Evolutionary conservation across 2,329 filamentous ascomycete genomes (phyloP).

Genomic region (Penicillium oxalicum): DNA sequence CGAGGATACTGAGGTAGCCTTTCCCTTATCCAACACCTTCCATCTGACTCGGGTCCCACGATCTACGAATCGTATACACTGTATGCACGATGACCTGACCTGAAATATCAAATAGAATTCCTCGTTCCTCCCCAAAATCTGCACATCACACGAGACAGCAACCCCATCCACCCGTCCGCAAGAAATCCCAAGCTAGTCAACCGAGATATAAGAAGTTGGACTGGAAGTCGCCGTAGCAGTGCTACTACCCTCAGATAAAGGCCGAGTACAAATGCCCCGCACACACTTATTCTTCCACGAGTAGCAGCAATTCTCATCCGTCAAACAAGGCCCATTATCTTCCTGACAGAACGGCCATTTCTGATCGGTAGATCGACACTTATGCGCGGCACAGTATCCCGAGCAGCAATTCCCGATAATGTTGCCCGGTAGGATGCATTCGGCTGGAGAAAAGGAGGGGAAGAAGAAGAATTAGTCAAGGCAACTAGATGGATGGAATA

Average conservation of each 20-base stretch:
- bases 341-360: conserved; percentile 26
- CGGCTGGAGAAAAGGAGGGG: not conserved
- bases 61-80: no score
- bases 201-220: no score
- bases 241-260: no score
- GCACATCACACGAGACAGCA: not conserved
- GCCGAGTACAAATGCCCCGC: conserved; percentile 17
- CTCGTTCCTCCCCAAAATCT: no score
- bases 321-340: conserved; percentile 21
- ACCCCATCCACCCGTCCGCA: not conserved
- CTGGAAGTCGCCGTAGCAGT: no score
- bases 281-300: conserved; percentile 19
- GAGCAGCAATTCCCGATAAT: conserved; percentile 22
- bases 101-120: no score
- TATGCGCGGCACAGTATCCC: conserved; percentile 25
- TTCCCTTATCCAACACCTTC: no score
- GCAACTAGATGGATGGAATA: not conserved
- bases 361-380: conserved; percentile 24
- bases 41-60: no score
- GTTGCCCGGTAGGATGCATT: conserved; percentile 11
- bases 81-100: no score
- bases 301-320: conserved; percentile 27
- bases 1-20: no score
- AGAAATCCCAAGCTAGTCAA: no score
- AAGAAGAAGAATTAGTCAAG: not conserved